Percentiles rank a stretch among this genome's conserved stretches.
Conservation (phyloP, 2,329 filamentous ascomycete genomes). For the Sclerotinia spermophila region DNA sequence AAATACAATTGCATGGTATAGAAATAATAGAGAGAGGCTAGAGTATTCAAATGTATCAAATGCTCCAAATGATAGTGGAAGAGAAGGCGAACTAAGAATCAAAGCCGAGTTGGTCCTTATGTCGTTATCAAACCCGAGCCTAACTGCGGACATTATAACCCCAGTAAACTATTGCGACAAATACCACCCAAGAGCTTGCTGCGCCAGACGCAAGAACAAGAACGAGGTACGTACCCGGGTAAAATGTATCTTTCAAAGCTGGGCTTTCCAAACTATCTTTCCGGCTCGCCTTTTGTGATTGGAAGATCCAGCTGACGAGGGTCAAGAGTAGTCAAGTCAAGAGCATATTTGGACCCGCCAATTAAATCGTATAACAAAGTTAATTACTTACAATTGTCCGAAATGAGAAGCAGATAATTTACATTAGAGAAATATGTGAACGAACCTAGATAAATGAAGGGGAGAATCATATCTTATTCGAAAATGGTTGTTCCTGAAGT, state of each 20-base stretch:
- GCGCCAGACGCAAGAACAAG: constrained; percentile 18
- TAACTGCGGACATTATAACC: background rate
- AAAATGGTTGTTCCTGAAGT: background rate
- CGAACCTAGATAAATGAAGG: background rate
- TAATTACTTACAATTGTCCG: background rate
- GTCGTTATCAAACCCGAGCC: constrained; percentile 3
- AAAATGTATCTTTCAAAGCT: constrained; percentile 8
- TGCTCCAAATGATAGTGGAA: background rate
- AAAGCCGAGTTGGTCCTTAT: background rate
- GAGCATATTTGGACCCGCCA: constrained; percentile 3
- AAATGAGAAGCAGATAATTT: background rate
- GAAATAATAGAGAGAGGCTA: background rate
- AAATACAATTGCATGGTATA: background rate
- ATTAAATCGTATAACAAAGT: background rate
- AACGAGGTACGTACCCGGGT: constrained; percentile 12
- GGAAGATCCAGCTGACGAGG: constrained; percentile 4
- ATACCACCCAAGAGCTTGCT: constrained; percentile 14
- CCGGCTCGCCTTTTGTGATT: background rate
- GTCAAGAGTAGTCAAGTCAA: background rate
- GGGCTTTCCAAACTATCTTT: constrained; percentile 5
- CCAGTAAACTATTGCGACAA: constrained; percentile 14
- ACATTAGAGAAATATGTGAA: background rate
- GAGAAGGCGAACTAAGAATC: background rate
- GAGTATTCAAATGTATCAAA: background rate
- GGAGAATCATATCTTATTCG: background rate